phyloP scores from a whole-genome alignment of 164 flowering plant species.

The Litsea cubeba region DNA sequence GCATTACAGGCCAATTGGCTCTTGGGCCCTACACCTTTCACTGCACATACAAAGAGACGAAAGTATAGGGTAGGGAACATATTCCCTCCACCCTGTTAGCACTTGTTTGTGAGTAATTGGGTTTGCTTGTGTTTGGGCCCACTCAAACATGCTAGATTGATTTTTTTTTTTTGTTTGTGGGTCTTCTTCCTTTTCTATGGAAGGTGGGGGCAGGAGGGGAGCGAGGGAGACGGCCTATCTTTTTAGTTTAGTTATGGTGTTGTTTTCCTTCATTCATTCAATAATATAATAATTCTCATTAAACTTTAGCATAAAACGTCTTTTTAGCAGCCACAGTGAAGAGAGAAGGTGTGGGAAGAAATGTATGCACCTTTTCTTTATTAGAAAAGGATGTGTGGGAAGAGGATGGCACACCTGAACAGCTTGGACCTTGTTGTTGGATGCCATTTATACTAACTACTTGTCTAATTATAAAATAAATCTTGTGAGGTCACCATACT shows the following conservation, averaged over 20 bases:
- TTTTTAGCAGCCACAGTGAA: too few relatives aligned
- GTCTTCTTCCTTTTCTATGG: not conserved
- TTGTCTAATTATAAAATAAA: not conserved
- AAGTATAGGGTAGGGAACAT: not conserved
- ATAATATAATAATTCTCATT: too few relatives aligned
- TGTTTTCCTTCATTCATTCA: not conserved
- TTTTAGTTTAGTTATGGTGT: not conserved
- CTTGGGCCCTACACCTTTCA: not conserved
- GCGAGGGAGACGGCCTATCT: not conserved
- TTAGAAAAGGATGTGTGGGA: not conserved
- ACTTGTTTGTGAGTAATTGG: not conserved
- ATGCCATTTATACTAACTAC: too few relatives aligned
- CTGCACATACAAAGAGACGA: slow-evolving; percentile 5
- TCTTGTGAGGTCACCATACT: not conserved
- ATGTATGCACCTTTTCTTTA: not conserved
- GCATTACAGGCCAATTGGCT: not conserved
- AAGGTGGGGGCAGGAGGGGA: not conserved
- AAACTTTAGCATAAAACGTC: too few relatives aligned
- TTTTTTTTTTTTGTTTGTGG: too few relatives aligned
- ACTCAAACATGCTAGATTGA: not conserved
- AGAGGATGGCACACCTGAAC: not conserved
- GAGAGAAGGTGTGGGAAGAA: not conserved
- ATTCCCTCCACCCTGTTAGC: not conserved
- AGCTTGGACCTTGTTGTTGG: not conserved
- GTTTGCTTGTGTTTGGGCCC: not conserved